Conservation (phyloP, 768 basidiomycete species). For the Asterophora lycoperdoides region DNA sequence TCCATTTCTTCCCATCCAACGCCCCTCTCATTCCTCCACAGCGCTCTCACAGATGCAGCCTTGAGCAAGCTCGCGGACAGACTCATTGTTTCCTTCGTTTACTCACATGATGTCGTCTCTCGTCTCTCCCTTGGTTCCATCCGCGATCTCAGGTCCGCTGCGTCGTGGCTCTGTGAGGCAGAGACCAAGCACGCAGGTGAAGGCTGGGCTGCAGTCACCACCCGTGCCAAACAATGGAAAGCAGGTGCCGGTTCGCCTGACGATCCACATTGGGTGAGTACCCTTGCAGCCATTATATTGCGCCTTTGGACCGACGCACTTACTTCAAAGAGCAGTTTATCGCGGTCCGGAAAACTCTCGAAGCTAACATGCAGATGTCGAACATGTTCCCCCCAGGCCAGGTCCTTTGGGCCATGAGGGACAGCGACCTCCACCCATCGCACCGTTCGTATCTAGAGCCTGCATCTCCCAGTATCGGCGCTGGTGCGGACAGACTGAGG, state of each 20-base stretch:
- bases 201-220: constrained; percentile 48
- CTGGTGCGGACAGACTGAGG: constrained; percentile 49
- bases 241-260: constrained; percentile 48
- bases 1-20: background rate
- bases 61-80: constrained; percentile 56
- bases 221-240: constrained; percentile 56
- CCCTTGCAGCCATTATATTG: background rate
- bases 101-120: constrained; percentile 79
- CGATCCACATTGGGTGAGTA: constrained; percentile 52
- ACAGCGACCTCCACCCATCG: constrained; percentile 61
- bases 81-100: constrained; percentile 73
- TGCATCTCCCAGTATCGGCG: constrained; percentile 14
- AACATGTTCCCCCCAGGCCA: constrained; percentile 75
- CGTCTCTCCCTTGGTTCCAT: constrained; percentile 75
- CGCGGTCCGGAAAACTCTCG: constrained; percentile 75
- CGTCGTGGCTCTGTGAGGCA: constrained; percentile 77
- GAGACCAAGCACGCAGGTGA: constrained; percentile 44
- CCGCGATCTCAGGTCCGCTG: constrained; percentile 69
- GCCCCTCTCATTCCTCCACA: constrained; percentile 21
- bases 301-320: background rate
- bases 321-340: constrained; percentile 51
- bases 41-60: constrained; percentile 58
- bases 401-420: constrained; percentile 75
- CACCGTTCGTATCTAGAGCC: constrained; percentile 36
- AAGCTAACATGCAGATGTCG: constrained; percentile 76